These are phyloP conservation scores for Pichia thaimueangensis DNA, from an alignment of 805 yeast species.

Conservation along the genomic window DNA sequence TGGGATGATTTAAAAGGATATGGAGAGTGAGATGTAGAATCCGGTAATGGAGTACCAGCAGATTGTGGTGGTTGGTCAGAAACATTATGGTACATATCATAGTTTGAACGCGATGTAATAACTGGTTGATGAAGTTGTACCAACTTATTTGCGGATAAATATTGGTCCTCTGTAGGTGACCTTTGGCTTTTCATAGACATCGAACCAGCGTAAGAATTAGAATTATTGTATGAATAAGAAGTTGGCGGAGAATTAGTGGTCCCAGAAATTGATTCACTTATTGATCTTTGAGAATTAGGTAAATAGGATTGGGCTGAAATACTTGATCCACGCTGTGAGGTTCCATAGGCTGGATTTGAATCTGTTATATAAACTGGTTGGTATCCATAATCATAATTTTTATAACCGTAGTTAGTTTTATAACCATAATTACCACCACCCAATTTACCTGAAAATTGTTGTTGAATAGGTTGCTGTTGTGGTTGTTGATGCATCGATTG, in stretches of 20 bases:
- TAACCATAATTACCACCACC: not conserved
- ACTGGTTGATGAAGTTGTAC: not conserved
- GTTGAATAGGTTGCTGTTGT: not conserved
- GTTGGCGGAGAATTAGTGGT: not conserved
- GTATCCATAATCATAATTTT: not conserved
- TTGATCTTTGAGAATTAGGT: not conserved
- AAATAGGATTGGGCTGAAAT: not conserved
- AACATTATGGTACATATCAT: not conserved
- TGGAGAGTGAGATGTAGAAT: not conserved
- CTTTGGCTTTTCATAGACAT: not conserved
- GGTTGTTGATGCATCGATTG: slow-evolving; percentile 8
- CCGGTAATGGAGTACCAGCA: no score
- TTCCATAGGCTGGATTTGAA: not conserved
- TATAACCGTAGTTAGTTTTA: not conserved
- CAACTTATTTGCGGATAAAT: not conserved
- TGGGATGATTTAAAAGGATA: not conserved
- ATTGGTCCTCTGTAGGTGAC: not conserved
- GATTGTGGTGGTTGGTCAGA: no score
- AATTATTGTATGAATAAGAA: not conserved
- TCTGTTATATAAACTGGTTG: not conserved
- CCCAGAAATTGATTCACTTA: not conserved
- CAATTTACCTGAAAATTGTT: slow-evolving; percentile 12
- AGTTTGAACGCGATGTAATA: not conserved
- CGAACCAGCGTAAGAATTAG: not conserved
- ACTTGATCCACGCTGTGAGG: no score